A percentile compares a stretch with the other conserved stretches of the same genome.
phyloP scores from a whole-genome alignment of 345 rosid species.

The Pseudoturritis turrita region DNA sequence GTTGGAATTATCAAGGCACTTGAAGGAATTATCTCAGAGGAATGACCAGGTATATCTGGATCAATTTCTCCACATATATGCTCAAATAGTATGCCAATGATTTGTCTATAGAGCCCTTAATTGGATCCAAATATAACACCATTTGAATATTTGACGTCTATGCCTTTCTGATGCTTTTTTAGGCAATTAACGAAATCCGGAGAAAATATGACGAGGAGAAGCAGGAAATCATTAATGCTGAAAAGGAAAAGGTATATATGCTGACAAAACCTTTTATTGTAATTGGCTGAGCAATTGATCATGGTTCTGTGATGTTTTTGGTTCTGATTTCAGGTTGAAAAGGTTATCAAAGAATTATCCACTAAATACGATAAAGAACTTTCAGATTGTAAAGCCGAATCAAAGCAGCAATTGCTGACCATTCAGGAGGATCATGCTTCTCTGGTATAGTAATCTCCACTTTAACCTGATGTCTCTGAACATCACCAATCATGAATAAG shows the following conservation, averaged over 20 bases:
- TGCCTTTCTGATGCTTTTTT: conserved; percentile 6
- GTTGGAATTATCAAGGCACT: conserved; percentile 77
- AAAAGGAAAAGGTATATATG: conserved; percentile 64
- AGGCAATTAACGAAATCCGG: conserved; percentile 87
- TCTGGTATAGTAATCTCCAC: conserved; percentile 34
- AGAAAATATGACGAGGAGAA: conserved; percentile 68
- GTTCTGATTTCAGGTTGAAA: conserved; percentile 48
- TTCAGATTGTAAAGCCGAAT: conserved; percentile 54
- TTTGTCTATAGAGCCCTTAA: not conserved
- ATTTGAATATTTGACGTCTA: no score
- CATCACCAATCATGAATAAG: conserved; percentile 46
- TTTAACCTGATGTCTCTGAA: conserved; percentile 7
- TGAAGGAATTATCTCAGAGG: conserved; percentile 87
- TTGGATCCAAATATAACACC: not conserved
- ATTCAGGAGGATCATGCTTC: conserved; percentile 68
- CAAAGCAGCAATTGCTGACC: conserved; percentile 38
- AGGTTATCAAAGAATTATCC: conserved; percentile 43
- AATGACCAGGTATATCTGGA: conserved; percentile 69
- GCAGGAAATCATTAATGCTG: conserved; percentile 51
- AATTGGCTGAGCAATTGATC: not conserved
- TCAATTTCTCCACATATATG: conserved; percentile 2
- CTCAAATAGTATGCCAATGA: conserved; percentile 7
- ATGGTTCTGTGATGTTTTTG: conserved; percentile 4
- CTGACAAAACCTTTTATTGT: conserved; percentile 1
- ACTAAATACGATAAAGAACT: conserved; percentile 49